Conservation (phyloP, 73 alveolate species). For the Uronychia setigera region DNA sequence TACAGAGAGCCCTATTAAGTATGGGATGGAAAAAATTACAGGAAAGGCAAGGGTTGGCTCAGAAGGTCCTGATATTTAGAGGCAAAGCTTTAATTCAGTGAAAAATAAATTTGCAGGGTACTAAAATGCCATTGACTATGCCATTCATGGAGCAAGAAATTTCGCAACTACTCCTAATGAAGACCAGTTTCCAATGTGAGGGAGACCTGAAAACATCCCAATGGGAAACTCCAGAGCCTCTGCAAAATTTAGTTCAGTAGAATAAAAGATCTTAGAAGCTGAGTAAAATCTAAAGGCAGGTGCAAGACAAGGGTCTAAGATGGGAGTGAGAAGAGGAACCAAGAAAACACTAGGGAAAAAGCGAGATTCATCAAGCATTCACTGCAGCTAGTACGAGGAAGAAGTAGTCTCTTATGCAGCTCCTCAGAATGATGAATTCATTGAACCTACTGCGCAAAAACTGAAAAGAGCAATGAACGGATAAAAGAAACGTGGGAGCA, state of each 20-base stretch:
- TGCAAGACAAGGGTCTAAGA: neutral
- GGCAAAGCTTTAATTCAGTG: no score
- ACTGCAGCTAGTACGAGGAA: neutral
- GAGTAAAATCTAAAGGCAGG: no score
- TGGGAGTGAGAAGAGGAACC: neutral
- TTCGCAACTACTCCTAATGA: neutral
- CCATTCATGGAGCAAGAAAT: neutral
- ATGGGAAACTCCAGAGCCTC: no score
- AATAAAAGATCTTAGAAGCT: no score
- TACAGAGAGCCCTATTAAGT: no score
- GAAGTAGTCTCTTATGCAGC: neutral
- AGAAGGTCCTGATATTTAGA: no score
- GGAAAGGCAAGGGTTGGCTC: no score
- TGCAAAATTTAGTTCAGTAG: no score
- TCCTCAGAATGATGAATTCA: neutral
- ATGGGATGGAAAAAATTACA: no score
- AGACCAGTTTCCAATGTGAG: no score
- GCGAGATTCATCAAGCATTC: neutral
- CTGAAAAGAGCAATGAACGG: neutral
- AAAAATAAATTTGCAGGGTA: neutral
- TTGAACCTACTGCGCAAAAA: neutral
- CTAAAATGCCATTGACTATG: neutral
- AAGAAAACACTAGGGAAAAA: neutral
- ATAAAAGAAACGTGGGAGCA: neutral
- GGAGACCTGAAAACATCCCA: no score